phyloP scores from a whole-genome alignment of 2,329 filamentous ascomycete genomes.

The Aspergillus fischeri region DNA sequence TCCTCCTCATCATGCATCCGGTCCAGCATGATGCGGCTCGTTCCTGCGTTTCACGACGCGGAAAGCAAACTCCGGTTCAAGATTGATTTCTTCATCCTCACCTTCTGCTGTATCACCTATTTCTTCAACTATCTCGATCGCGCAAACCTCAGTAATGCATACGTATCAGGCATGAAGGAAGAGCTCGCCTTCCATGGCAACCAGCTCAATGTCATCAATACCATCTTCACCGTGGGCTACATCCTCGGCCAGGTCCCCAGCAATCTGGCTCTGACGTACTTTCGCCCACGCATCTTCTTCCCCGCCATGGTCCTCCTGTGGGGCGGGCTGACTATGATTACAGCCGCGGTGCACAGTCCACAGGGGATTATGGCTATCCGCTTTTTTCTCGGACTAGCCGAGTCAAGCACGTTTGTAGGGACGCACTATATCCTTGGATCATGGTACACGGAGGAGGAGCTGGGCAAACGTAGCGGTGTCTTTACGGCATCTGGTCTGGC shows the following conservation, averaged over 20 bases:
- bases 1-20: not conserved
- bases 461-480: constrained; percentile 36
- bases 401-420: constrained; percentile 31
- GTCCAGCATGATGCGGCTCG: not conserved
- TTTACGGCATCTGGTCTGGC: constrained; percentile 33
- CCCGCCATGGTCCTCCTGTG: constrained; percentile 28
- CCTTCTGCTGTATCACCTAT: constrained; percentile 44
- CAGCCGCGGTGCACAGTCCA: constrained; percentile 25
- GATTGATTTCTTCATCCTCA: constrained; percentile 48
- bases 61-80: constrained; percentile 47
- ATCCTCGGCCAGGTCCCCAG: constrained; percentile 23
- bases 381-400: constrained; percentile 34
- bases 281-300: constrained; percentile 24
- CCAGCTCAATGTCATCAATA: constrained; percentile 24
- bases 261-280: constrained; percentile 22
- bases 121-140: constrained; percentile 49
- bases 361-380: constrained; percentile 33
- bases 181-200: constrained; percentile 30
- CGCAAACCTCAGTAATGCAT: constrained; percentile 48
- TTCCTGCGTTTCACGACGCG: not conserved
- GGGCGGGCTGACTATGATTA: constrained; percentile 31
- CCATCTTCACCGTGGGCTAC: constrained; percentile 23
- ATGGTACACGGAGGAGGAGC: constrained; percentile 42
- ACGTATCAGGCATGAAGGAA: constrained; percentile 35
- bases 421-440: constrained; percentile 39